Percentiles rank a stretch among this genome's conserved stretches.
These are phyloP conservation scores for Ramaria sp. DNA, from an alignment of 768 basidiomycete species.

Conservation along the genomic window DNA sequence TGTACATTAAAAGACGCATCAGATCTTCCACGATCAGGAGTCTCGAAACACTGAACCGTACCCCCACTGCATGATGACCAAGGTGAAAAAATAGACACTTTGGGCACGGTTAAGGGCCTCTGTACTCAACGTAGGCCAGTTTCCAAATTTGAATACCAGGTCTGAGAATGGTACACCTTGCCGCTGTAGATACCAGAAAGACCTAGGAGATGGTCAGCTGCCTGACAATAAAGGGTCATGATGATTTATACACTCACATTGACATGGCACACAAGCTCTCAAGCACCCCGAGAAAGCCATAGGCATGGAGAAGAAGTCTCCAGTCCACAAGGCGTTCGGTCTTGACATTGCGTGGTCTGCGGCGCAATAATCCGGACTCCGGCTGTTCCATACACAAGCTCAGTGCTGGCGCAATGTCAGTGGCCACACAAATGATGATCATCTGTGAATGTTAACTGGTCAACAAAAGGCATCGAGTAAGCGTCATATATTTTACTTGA, in stretches of 20 bases:
- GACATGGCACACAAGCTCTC: constrained; percentile 38
- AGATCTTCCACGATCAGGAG: not conserved
- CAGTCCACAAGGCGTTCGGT: constrained; percentile 45
- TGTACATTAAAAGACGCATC: not conserved
- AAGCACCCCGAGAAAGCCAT: constrained; percentile 41
- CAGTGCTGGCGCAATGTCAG: constrained; percentile 45
- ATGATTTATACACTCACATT: constrained; percentile 27
- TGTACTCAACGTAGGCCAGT: constrained; percentile 29
- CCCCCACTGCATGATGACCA: constrained; percentile 53
- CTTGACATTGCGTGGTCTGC: constrained; percentile 45
- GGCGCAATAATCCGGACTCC: constrained; percentile 45
- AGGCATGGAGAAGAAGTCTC: constrained; percentile 46
- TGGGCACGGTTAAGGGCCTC: constrained; percentile 38
- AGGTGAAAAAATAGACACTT: constrained; percentile 40
- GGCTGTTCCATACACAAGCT: constrained; percentile 49
- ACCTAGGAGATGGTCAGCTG: constrained; percentile 14
- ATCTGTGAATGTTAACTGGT: constrained; percentile 27
- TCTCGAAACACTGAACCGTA: constrained; percentile 1
- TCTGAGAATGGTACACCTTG: constrained; percentile 38
- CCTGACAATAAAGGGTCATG: not conserved
- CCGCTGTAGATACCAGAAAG: constrained; percentile 35
- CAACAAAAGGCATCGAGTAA: constrained; percentile 19
- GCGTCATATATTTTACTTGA: constrained; percentile 14
- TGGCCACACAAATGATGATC: constrained; percentile 45
- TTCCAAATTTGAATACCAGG: constrained; percentile 36